These are phyloP conservation scores for Atalantia buxifolia DNA, from an alignment of 345 rosid species.

Conservation along the genomic window DNA sequence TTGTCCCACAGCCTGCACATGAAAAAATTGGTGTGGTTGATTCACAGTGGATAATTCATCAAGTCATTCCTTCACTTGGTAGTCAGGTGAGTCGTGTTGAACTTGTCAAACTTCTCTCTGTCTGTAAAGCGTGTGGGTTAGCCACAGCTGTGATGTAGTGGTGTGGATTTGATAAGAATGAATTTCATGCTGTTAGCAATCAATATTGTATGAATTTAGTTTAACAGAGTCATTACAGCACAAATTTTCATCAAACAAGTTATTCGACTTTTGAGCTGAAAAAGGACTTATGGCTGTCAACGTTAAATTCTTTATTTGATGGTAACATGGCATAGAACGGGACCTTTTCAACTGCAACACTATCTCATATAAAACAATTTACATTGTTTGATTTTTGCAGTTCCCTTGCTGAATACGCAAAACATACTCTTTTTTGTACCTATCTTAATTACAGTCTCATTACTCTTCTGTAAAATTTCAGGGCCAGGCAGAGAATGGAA, in stretches of 20 bases:
- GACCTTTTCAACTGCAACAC: background rate
- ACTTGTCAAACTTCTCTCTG: background rate
- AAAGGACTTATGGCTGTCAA: background rate
- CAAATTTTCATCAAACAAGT: background rate
- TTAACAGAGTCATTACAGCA: background rate
- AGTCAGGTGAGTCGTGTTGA: constrained; percentile 51
- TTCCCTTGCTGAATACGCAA: background rate
- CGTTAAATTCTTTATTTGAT: background rate
- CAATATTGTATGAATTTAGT: background rate
- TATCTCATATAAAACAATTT: background rate
- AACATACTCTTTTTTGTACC: constrained; percentile 4
- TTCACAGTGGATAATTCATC: constrained; percentile 97
- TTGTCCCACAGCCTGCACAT: constrained; percentile 72
- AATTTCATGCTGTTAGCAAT: background rate
- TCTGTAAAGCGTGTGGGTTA: background rate
- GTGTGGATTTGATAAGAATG: background rate
- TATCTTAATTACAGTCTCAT: constrained; percentile 9
- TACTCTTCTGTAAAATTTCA: constrained; percentile 26
- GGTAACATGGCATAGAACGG: background rate
- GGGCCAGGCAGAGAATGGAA: constrained; percentile 66
- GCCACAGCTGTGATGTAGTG: background rate
- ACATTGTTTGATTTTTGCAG: background rate
- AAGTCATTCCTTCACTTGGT: constrained; percentile 87
- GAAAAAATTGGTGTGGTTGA: constrained; percentile 96
- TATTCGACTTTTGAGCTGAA: background rate